phyloP scores from a whole-genome alignment of 2,329 filamentous ascomycete genomes.

The Cladosporium austrohemisphaericum region DNA sequence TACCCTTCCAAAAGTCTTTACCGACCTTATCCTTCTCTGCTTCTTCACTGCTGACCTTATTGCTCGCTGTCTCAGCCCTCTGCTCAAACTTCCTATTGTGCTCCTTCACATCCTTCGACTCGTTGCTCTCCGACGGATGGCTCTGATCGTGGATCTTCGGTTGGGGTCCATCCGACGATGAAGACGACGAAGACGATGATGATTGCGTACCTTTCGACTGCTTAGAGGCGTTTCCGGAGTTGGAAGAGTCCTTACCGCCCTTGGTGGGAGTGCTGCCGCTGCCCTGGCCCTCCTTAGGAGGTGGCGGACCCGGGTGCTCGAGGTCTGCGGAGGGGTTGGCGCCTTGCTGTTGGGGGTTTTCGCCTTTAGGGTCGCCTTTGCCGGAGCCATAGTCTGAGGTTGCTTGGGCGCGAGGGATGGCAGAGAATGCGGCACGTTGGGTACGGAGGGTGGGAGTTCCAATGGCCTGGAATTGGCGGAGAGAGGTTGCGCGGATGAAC shows the following conservation, averaged over 20 bases:
- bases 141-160: slow-evolving; percentile 42
- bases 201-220: slow-evolving; percentile 16
- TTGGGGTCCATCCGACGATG: slow-evolving; percentile 33
- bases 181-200: background rate
- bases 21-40: slow-evolving; percentile 40
- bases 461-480: slow-evolving; percentile 19
- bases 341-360: slow-evolving; percentile 43
- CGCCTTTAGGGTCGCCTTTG: slow-evolving; percentile 40
- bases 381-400: slow-evolving; percentile 42
- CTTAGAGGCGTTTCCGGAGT: slow-evolving; percentile 14
- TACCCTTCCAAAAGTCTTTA: slow-evolving; percentile 36
- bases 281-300: slow-evolving; percentile 34
- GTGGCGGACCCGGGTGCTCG: slow-evolving; percentile 45
- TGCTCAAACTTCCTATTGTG: slow-evolving; percentile 44
- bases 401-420: slow-evolving; percentile 35
- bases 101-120: slow-evolving; percentile 36
- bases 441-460: slow-evolving; percentile 17
- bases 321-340: slow-evolving; percentile 37
- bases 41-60: slow-evolving; percentile 37
- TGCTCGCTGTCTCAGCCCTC: slow-evolving; percentile 40
- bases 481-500: slow-evolving; percentile 20
- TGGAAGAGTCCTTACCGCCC: slow-evolving; percentile 7
- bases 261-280: slow-evolving; percentile 25
- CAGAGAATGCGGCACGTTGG: slow-evolving; percentile 22
- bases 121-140: slow-evolving; percentile 31